These are phyloP conservation scores for Penicillium brevicompactum DNA, from an alignment of 2,329 filamentous ascomycete species.

Conservation along the genomic window DNA sequence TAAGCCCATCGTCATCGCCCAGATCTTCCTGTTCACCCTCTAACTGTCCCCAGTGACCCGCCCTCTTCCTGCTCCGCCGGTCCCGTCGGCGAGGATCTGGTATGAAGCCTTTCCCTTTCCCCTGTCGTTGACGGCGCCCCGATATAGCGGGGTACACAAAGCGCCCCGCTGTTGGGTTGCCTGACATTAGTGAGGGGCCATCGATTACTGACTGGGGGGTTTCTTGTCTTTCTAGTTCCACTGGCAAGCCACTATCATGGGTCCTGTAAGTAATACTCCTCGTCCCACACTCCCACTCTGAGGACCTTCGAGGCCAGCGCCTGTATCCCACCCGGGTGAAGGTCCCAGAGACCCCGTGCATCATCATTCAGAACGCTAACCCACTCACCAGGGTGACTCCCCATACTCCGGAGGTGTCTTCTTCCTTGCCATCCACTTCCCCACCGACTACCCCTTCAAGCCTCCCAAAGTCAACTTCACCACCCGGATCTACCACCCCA, in stretches of 20 bases:
- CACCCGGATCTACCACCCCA: slow-evolving; percentile 98
- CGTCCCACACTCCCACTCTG: neutral
- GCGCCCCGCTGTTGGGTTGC: neutral
- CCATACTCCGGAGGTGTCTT: slow-evolving; percentile 98
- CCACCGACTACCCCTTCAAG: slow-evolving; percentile 99
- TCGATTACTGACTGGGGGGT: slow-evolving; percentile 31
- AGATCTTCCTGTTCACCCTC: slow-evolving; percentile 22
- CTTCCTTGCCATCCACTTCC: slow-evolving; percentile 98
- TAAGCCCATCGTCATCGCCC: slow-evolving; percentile 33
- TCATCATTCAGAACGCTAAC: slow-evolving; percentile 32
- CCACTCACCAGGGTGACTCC: slow-evolving; percentile 72
- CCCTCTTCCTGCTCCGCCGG: slow-evolving; percentile 98
- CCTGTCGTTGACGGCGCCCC: neutral
- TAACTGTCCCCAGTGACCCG: slow-evolving; percentile 71
- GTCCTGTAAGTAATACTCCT: slow-evolving; percentile 71
- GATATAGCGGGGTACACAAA: slow-evolving; percentile 26
- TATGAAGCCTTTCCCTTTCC: slow-evolving; percentile 54
- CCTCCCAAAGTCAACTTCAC: slow-evolving; percentile 99
- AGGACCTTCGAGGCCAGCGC: slow-evolving; percentile 1
- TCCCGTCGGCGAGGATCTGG: slow-evolving; percentile 95
- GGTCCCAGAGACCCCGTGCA: neutral
- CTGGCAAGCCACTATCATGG: slow-evolving; percentile 99
- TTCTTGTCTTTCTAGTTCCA: slow-evolving; percentile 70
- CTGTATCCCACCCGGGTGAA: neutral
- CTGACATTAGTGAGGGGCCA: slow-evolving; percentile 8